These are phyloP conservation scores for Exophiala calicioides DNA, from an alignment of 2,329 filamentous ascomycete genomes.

Conservation along the genomic window DNA sequence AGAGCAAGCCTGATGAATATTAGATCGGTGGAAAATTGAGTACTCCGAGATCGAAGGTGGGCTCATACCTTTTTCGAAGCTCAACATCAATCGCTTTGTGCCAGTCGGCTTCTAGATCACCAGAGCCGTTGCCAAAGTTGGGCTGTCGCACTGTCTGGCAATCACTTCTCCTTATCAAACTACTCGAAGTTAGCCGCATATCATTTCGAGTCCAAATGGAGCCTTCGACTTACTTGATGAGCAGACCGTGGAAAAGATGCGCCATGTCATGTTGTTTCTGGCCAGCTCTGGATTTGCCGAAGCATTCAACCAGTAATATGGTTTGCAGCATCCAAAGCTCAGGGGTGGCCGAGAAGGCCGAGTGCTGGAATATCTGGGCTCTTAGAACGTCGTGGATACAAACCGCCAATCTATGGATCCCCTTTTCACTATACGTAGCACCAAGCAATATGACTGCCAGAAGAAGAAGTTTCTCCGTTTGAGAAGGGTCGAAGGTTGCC, in stretches of 20 bases:
- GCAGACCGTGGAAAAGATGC: constrained; percentile 59
- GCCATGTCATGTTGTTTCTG: constrained; percentile 66
- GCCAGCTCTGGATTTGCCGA: constrained; percentile 63
- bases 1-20: constrained; percentile 52
- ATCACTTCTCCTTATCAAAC: constrained; percentile 54
- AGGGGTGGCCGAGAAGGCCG: constrained; percentile 59
- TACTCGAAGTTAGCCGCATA: too few relatives aligned
- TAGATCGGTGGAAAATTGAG: too few relatives aligned
- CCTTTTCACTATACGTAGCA: constrained; percentile 61
- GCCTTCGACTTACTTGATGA: constrained; percentile 46
- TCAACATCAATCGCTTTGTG: constrained; percentile 56
- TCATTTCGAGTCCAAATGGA: neutral
- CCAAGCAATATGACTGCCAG: constrained; percentile 60
- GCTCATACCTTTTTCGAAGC: constrained; percentile 54
- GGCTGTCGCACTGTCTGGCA: constrained; percentile 50
- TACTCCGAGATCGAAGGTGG: neutral
- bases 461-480: constrained; percentile 55
- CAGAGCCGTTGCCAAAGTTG: constrained; percentile 37
- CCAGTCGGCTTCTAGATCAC: constrained; percentile 53
- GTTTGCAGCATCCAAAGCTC: constrained; percentile 63
- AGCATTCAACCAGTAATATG: constrained; percentile 64
- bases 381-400: constrained; percentile 63
- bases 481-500: constrained; percentile 56
- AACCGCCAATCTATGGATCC: constrained; percentile 61
- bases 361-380: constrained; percentile 60